These are phyloP conservation scores for Skeletonema marinoi DNA, from an alignment of 108 stramenopile genomes.

Conservation along the genomic window DNA sequence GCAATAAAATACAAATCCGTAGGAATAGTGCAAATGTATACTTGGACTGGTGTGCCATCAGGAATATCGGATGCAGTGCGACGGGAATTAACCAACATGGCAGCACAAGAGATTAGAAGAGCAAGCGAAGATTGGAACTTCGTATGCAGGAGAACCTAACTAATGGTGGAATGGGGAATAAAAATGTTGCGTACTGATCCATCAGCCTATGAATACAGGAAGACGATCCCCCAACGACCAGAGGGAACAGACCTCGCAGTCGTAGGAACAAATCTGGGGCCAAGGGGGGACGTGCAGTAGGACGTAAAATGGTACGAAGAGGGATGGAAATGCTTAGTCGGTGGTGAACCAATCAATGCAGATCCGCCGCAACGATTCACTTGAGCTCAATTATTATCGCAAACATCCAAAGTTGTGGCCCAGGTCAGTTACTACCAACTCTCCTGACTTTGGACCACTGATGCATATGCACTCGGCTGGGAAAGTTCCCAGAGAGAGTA, in stretches of 20 bases:
- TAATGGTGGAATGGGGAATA: neutral
- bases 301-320: constrained; percentile 76
- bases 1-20: constrained; percentile 53
- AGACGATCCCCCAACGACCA: neutral
- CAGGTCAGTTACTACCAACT: constrained; percentile 57
- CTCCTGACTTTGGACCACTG: constrained; percentile 80
- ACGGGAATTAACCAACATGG: constrained; percentile 32
- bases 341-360: constrained; percentile 85
- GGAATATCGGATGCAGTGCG: constrained; percentile 34
- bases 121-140: constrained; percentile 22
- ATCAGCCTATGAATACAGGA: neutral
- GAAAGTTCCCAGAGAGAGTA: constrained; percentile 49
- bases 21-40: constrained; percentile 27
- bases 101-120: constrained; percentile 33
- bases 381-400: constrained; percentile 65
- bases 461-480: constrained; percentile 56
- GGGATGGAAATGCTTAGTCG: constrained; percentile 93
- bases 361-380: constrained; percentile 75
- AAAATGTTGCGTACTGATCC: neutral
- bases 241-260: constrained; percentile 5
- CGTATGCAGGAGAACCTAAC: neutral
- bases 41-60: constrained; percentile 5
- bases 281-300: constrained; percentile 6
- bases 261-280: constrained; percentile 8
- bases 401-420: constrained; percentile 58